Evolutionary conservation across 306 rosid genomes (phyloP).

Genomic region (Rosa persica): DNA sequence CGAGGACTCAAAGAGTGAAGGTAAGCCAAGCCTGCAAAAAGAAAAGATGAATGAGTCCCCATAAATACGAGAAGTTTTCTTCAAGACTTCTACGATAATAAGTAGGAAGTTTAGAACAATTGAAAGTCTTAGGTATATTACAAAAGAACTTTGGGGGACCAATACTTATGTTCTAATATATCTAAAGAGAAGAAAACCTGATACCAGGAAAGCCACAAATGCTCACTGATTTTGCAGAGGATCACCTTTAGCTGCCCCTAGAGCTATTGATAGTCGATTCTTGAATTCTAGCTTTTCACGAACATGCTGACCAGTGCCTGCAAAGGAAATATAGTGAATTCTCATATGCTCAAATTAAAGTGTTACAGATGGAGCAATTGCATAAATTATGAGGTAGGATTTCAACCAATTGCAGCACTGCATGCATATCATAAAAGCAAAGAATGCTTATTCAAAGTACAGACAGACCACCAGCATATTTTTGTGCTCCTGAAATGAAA

Average conservation of each 20-base stretch:
- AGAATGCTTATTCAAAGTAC: not conserved
- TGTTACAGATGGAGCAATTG: slow-evolving; percentile 11
- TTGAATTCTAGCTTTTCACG: slow-evolving; percentile 86
- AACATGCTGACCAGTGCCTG: slow-evolving; percentile 60
- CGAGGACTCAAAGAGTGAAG: slow-evolving; percentile 86
- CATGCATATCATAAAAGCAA: not conserved
- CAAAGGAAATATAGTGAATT: slow-evolving; percentile 16
- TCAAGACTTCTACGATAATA: slow-evolving; percentile 21
- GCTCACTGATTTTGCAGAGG: slow-evolving; percentile 99
- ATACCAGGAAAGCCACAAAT: slow-evolving; percentile 97
- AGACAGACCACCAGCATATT: slow-evolving; percentile 1
- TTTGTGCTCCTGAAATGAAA: not conserved
- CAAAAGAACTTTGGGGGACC: slow-evolving; percentile 47
- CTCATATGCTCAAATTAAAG: slow-evolving; percentile 19
- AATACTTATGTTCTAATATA: slow-evolving; percentile 48
- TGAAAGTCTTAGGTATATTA: slow-evolving; percentile 38
- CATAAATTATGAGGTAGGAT: slow-evolving; percentile 11
- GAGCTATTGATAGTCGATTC: slow-evolving; percentile 84
- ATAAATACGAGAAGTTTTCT: slow-evolving; percentile 30
- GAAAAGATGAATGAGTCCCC: slow-evolving; percentile 30
- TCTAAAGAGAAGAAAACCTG: slow-evolving; percentile 71
- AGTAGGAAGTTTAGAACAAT: slow-evolving; percentile 25
- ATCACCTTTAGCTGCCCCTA: slow-evolving; percentile 99
- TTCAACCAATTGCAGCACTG: slow-evolving; percentile 7
- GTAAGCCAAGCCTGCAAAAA: slow-evolving; percentile 69